Evolutionary conservation across 805 yeast genomes (phyloP), one percentile per base, ranked within the genome.

Genomic region (Pichia cabralensis): DNA sequence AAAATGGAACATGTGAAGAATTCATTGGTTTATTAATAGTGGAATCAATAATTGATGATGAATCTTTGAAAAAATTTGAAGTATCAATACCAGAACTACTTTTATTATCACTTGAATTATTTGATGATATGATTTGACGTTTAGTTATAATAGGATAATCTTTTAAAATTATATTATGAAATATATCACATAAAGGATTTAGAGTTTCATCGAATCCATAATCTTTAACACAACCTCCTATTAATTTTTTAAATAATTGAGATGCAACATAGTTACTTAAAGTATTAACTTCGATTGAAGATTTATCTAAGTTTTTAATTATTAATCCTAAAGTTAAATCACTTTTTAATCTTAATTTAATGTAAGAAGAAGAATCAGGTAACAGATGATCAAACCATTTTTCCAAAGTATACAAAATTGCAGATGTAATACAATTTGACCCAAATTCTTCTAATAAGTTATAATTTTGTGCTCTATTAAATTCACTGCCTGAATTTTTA

Each of bases 201-300:
- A 80, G 58, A n/a, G 77, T 65, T 3, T 67, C 51, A 47, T 84
- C 86, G 51, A 83, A 83, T 1, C 94, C 94, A 59, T 77, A 83
- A 54, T 83, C 94, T 41, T 74, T 77, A 24, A 80, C 67, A 40
- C 84, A 69, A 8, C 80, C 76, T 3, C 92, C 94, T 15, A 81
- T 50, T 18, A 79, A 49, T 25, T 76, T 70, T 44, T 67, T 67
- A 30, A 80, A 58, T 4, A 81, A 57, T 34, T 73, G 64, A 0
- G 69, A 61, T 0, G 80, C 77, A 20, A 69, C 65, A 17, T 62
- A 69, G 39, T 74, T 76, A 35, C 58, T 63, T 22, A 74, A 43
- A 42, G 53, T 53, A 8, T 50, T 43, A 35, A 54, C 53, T 22
- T 58, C 61, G 3, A 53, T 35, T 7, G 57, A 53, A 3, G 62